These are phyloP conservation scores for Extremus antarcticus DNA, from an alignment of 495 filamentous ascomycete species.

Conservation along the genomic window DNA sequence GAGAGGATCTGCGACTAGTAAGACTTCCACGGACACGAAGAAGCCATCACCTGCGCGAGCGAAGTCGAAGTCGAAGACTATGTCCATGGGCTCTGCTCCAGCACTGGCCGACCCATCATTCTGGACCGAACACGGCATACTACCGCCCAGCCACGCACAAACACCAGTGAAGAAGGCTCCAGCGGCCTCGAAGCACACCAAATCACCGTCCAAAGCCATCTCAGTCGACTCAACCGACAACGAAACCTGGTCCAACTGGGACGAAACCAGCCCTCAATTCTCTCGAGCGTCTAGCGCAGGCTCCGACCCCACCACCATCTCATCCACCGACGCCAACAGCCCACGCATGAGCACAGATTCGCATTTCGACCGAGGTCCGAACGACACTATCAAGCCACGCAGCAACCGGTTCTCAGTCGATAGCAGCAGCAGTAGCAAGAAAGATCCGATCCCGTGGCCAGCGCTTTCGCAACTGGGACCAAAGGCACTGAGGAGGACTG, in stretches of 20 bases:
- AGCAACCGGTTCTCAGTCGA: slow-evolving; percentile 5
- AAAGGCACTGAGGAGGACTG: slow-evolving; percentile 56
- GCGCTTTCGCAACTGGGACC: slow-evolving; percentile 54
- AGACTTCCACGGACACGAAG: slow-evolving; percentile 3
- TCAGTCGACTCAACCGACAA: slow-evolving; percentile 6
- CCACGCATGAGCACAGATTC: slow-evolving; percentile 18
- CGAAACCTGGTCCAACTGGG: slow-evolving; percentile 29
- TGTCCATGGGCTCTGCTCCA: slow-evolving; percentile 7
- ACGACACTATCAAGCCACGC: slow-evolving; percentile 11
- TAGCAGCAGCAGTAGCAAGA: slow-evolving; percentile 24
- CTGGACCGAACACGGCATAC: slow-evolving; percentile 29
- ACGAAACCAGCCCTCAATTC: slow-evolving; percentile 6
- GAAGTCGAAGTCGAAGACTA: slow-evolving; percentile 7
- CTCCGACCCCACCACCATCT: slow-evolving; percentile 16
- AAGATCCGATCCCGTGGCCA: slow-evolving; percentile 59
- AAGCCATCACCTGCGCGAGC: slow-evolving; percentile 2
- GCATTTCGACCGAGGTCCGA: slow-evolving; percentile 4
- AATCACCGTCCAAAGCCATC: slow-evolving; percentile 11
- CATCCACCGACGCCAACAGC: slow-evolving; percentile 21
- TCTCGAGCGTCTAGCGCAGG: slow-evolving; percentile 16
- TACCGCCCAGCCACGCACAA: slow-evolving; percentile 9
- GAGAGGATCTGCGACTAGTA: neutral
- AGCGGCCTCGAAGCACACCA: neutral
- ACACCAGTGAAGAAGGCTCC: slow-evolving; percentile 22
- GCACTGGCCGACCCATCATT: slow-evolving; percentile 22